These are phyloP conservation scores for Corylus heterophylla DNA, from an alignment of 306 rosid species.

Conservation along the genomic window DNA sequence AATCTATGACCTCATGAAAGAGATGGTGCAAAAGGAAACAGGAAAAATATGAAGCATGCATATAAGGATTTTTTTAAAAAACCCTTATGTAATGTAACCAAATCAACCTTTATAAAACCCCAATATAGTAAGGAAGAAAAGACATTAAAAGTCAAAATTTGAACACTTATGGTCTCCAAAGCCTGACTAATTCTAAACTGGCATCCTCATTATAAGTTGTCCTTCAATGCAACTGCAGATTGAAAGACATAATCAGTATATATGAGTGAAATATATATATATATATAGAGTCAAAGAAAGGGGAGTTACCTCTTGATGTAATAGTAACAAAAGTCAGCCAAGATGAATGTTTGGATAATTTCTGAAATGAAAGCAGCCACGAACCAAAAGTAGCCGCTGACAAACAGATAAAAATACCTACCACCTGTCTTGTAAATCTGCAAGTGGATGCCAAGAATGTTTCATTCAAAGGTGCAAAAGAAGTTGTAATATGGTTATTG, in stretches of 20 bases:
- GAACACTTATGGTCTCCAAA: background rate
- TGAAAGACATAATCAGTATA: background rate
- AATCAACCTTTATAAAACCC: background rate
- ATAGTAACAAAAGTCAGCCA: constrained; percentile 85
- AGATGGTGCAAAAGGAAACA: no score
- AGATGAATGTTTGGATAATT: constrained; percentile 69
- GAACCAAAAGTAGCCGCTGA: constrained; percentile 62
- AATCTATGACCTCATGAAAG: no score
- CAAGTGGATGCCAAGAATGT: constrained; percentile 7
- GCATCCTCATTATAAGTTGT: constrained; percentile 68
- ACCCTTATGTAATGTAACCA: background rate
- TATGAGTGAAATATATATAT: no score
- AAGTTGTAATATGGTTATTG: background rate
- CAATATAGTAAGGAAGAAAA: background rate
- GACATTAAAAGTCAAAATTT: background rate
- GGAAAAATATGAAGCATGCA: no score
- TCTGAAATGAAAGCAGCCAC: constrained; percentile 51
- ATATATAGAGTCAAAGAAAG: background rate
- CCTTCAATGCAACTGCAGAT: constrained; percentile 62
- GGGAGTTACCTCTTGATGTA: constrained; percentile 59
- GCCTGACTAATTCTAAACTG: constrained; percentile 24
- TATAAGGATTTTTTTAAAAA: no score
- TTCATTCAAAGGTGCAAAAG: background rate
- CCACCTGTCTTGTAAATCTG: constrained; percentile 66
- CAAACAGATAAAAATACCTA: constrained; percentile 32